Conservation (phyloP, 345 rosid species). For the Isatis tinctoria region DNA sequence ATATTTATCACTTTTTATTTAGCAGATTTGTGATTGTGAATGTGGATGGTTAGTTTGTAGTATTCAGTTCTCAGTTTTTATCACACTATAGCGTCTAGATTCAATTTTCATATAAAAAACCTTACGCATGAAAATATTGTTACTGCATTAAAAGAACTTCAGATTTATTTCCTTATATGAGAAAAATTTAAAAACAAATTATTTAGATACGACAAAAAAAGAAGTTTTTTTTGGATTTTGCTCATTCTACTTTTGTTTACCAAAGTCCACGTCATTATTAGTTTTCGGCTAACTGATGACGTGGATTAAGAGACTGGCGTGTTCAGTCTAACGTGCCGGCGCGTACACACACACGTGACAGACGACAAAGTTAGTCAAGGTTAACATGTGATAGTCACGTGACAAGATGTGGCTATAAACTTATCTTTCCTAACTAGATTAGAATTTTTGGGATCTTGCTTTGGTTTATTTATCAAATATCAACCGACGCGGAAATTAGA, state of each 20-base stretch:
- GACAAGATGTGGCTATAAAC: background rate
- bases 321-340: background rate
- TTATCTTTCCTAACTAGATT: background rate
- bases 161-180: background rate
- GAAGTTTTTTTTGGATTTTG: background rate
- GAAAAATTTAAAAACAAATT: background rate
- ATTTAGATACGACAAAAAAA: background rate
- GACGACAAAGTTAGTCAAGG: background rate
- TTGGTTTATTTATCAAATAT: background rate
- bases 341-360: background rate
- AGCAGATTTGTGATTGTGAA: background rate
- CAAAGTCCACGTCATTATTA: background rate
- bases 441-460: background rate
- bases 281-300: background rate
- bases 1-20: background rate
- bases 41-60: background rate
- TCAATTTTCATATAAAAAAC: background rate
- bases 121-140: background rate
- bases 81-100: background rate
- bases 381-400: constrained; percentile 17
- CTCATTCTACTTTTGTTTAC: background rate
- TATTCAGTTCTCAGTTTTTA: background rate
- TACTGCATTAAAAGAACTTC: background rate
- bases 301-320: background rate
- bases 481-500: constrained; percentile 10